Base-by-base conservation (phyloP, 148 eudicot species). In the Talinum fruticosum region DNA sequence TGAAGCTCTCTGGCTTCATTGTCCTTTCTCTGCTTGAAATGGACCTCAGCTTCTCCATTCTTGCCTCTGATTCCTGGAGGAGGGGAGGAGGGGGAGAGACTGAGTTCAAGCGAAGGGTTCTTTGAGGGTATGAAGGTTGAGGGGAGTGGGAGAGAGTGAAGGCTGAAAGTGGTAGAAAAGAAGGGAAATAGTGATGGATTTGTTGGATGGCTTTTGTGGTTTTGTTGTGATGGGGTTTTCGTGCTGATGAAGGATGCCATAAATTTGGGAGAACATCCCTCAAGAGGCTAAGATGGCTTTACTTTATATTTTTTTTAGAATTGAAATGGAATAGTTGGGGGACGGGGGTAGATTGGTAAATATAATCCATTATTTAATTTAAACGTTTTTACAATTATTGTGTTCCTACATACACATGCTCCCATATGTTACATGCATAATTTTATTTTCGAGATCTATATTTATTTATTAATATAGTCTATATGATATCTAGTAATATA, bases 31-130 rank as follows among this genome's bases (percentile, higher is more conserved):
- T 92, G 62, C 84, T 82, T 66, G 98, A 94, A 78, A 89, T 84
- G 68, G 98, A 94, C 91, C 96, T 93, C 49, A 77, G 88, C 23
- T 86, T 85, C 83, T 88, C 90, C 93, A 88, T 87, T 62, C 54
- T 29, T 66, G 33, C 16, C 23, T 53, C 8, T 53, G 24, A 44
- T 13, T 62, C 0, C 29, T 0, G 21, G 28, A n/a, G 16, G 23
- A 12, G 45, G 10, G 14, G n/a, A 7, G 73, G 81, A 21, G 37
- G 24, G 47, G 10, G 54, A 47, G 71, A 32, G 75, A 47, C 13
- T 2, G 30, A 65, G 21, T n/a, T 33, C 14, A 65, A 49, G 0
- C 12, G 64, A 59, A 6, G 29, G 6, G n/a, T 51, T 51, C 57
- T 59, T 6, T n/a, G 5, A 59, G 29, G 62, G 64, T 4, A 54